These are phyloP conservation scores for Strobilomyces confusus DNA, from an alignment of 768 basidiomycete genomes.

Conservation along the genomic window DNA sequence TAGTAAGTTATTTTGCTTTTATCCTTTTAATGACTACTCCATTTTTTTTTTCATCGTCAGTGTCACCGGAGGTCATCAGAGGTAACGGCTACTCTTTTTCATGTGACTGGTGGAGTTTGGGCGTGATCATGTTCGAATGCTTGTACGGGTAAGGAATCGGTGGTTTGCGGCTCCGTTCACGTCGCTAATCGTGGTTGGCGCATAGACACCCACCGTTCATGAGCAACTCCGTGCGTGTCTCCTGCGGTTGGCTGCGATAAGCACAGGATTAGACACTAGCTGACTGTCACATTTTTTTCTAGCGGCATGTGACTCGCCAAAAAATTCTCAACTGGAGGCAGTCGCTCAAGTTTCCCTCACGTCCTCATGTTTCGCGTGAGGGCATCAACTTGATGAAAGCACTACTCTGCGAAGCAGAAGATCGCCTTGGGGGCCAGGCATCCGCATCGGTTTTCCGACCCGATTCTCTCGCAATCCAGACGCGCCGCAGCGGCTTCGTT, in stretches of 20 bases:
- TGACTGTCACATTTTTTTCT: conserved; percentile 13
- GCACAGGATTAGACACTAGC: conserved; percentile 19
- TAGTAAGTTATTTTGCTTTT: conserved; percentile 49
- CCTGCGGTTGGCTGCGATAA: conserved; percentile 15
- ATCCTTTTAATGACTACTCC: conserved; percentile 26
- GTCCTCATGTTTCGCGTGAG: conserved; percentile 81
- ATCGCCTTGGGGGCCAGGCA: conserved; percentile 79
- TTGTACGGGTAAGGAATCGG: conserved; percentile 71
- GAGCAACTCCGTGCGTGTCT: conserved; percentile 73
- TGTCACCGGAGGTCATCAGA: conserved; percentile 89
- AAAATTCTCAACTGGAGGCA: conserved; percentile 97
- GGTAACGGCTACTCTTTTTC: conserved; percentile 91
- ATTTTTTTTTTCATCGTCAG: conserved; percentile 36
- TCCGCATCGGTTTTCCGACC: conserved; percentile 67
- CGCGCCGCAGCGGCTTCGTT: conserved; percentile 68
- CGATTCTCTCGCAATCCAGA: conserved; percentile 71
- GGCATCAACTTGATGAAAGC: conserved; percentile 84
- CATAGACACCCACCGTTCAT: conserved; percentile 91
- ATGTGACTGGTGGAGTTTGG: conserved; percentile 98
- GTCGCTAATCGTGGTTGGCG: conserved; percentile 21
- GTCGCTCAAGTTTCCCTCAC: conserved; percentile 79
- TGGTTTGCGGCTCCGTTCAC: conserved; percentile 24
- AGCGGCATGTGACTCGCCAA: conserved; percentile 93
- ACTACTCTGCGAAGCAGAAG: conserved; percentile 92
- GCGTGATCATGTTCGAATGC: conserved; percentile 95